These are phyloP conservation scores for Alternaria viburni DNA, from an alignment of 2,329 filamentous ascomycete species.

Conservation along the genomic window DNA sequence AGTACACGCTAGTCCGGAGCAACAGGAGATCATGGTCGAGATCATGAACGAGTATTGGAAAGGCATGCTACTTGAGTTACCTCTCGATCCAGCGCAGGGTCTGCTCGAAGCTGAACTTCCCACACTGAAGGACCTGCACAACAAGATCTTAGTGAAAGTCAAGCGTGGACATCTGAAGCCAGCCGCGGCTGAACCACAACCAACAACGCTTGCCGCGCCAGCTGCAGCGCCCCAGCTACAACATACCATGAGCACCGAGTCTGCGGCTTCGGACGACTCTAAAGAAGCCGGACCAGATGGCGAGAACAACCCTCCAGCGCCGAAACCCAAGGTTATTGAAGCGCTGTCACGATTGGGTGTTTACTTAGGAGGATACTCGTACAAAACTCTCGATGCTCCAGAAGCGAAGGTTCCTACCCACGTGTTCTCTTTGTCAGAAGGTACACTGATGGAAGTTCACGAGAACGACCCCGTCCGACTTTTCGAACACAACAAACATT, in stretches of 20 bases:
- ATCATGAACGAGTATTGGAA: constrained; percentile 93
- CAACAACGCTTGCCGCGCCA: constrained; percentile 39
- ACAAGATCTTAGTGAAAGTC: constrained; percentile 72
- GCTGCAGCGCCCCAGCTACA: constrained; percentile 28
- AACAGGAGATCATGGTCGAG: constrained; percentile 90
- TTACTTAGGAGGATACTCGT: constrained; percentile 87
- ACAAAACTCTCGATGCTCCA: constrained; percentile 71
- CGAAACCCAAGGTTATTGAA: constrained; percentile 67
- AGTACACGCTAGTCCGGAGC: constrained; percentile 80
- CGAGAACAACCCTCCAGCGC: constrained; percentile 59
- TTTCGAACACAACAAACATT: constrained; percentile 81
- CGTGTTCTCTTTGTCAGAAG: constrained; percentile 69
- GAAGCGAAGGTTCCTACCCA: constrained; percentile 64
- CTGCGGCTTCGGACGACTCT: constrained; percentile 25
- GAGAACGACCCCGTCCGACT: constrained; percentile 63
- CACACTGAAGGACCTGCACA: constrained; percentile 66
- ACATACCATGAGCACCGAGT: constrained; percentile 31
- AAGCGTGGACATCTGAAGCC: constrained; percentile 53
- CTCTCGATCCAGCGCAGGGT: constrained; percentile 34
- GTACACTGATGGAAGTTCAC: constrained; percentile 70
- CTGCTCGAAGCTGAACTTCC: constrained; percentile 69
- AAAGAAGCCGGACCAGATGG: constrained; percentile 47
- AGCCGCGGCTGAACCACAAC: constrained; percentile 26
- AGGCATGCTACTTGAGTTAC: constrained; percentile 72
- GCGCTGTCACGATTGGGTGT: constrained; percentile 76